phyloP scores from a whole-genome alignment of 306 rosid species.

The Pyrus bretschneideri region DNA sequence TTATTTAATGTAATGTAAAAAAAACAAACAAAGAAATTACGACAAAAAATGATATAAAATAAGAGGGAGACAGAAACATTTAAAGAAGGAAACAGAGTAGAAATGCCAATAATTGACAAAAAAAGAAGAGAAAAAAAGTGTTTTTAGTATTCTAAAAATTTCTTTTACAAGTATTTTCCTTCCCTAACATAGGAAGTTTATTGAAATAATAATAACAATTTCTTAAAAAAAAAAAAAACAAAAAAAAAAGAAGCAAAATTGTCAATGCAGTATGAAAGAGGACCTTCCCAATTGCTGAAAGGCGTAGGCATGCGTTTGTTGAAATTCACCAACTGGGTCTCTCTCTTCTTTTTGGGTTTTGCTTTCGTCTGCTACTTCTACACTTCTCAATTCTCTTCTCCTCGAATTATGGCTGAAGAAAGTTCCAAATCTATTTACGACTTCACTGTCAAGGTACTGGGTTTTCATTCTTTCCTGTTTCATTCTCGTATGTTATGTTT shows the following conservation, averaged over 20 bases:
- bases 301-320: not conserved
- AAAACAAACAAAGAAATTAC: too few species aligned
- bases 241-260: not conserved
- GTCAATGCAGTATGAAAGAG: not conserved
- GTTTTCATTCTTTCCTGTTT: not conserved
- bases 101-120: not conserved
- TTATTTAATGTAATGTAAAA: too few species aligned
- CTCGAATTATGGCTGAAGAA: constrained; percentile 40
- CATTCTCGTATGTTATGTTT: not conserved
- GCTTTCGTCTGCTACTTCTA: constrained; percentile 25
- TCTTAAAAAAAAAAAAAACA: too few species aligned
- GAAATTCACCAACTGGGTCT: constrained; percentile 31
- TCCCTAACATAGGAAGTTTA: too few species aligned
- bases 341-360: constrained; percentile 33
- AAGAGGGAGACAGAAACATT: not conserved
- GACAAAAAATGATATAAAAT: too few species aligned
- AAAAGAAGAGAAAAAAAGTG: not conserved
- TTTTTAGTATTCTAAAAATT: too few species aligned
- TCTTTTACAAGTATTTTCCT: too few species aligned
- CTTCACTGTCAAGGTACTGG: constrained; percentile 66
- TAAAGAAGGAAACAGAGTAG: not conserved
- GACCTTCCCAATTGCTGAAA: not conserved
- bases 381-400: constrained; percentile 14
- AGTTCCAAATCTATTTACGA: constrained; percentile 62
- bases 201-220: too few species aligned